Evolutionary conservation across 768 basidiomycete genomes (phyloP), one percentile per base, ranked within the genome.

Genomic region (Rhodotorula taiwanensis): DNA sequence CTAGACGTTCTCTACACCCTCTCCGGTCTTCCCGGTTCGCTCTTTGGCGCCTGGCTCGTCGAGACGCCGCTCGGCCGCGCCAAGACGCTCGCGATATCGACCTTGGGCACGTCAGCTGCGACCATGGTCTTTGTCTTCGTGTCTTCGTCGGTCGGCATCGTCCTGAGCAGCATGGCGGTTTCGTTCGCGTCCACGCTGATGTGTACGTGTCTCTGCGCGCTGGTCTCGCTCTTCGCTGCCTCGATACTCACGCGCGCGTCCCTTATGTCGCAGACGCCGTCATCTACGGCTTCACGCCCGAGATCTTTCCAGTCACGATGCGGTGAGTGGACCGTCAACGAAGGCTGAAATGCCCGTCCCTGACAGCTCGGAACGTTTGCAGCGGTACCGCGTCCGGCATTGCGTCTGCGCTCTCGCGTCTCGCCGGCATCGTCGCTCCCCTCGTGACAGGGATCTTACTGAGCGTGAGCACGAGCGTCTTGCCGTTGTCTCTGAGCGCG

Each of bases 361-460:
- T 39, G 44, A 2, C 34, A 21, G 23, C 15, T 0, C 20, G 45
- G 9, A 39, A 27, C 18, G 27, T 64, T 69, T 84, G 86, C 5
- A 83, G 90, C 52, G 90, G 91, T 31, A 90, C 89, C 1, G 91
- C 89, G 0, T 86, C 87, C 71, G 90, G 90, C 1, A 86, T 88
- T 55, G 89, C 90, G 0, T 89, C 88, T 5, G 89, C 89, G 15
- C 75, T 93, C 2, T 90, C 87, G 3, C 80, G 91, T 75, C 83
- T 92, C 85, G 45, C 67, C 3, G 72, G 71, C 20, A 71, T 73
- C 51, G 21, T 69, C 18, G 67, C 71, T 0, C 72, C 72, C 2
- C 66, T 73, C 47, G 21, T 72, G 16, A 71, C 72, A 0, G 72
- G 72, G 21, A 14, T 66, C 18, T 60, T 73, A 9, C 63, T 73